A percentile compares a stretch with the other conserved stretches of the same genome.
Evolutionary conservation across 768 basidiomycete species (phyloP).

Genomic region (Amanita pallidorosea): DNA sequence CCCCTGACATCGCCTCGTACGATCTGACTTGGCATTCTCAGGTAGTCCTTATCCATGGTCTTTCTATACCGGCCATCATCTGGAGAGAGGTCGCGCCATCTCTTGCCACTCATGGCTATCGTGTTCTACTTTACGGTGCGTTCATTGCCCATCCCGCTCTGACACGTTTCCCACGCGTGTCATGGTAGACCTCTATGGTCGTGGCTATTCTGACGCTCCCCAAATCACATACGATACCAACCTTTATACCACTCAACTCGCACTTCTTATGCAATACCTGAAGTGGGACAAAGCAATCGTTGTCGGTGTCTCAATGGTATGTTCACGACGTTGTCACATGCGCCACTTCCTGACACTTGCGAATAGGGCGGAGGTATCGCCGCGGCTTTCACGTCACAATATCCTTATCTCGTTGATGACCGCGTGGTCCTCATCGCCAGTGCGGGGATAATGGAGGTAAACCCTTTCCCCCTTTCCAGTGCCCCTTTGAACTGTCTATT

Average conservation of each 20-base stretch:
- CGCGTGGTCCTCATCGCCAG: constrained; percentile 59
- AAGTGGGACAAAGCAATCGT: constrained; percentile 59
- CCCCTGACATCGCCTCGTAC: neutral
- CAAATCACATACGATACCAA: constrained; percentile 52
- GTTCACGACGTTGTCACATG: constrained; percentile 8
- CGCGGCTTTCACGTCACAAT: constrained; percentile 57
- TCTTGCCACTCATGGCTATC: constrained; percentile 53
- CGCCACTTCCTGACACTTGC: neutral
- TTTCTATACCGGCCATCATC: constrained; percentile 66
- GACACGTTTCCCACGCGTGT: neutral
- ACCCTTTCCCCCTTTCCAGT: constrained; percentile 1
- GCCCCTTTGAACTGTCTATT: neutral
- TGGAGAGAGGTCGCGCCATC: constrained; percentile 68
- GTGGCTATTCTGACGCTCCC: constrained; percentile 78
- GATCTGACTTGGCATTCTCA: constrained; percentile 16
- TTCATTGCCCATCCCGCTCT: neutral
- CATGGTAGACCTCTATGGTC: constrained; percentile 68
- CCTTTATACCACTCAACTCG: constrained; percentile 70
- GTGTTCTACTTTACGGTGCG: constrained; percentile 67
- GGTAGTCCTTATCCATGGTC: constrained; percentile 71
- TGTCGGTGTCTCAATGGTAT: constrained; percentile 69
- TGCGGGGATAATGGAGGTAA: constrained; percentile 59
- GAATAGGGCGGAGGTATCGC: constrained; percentile 64
- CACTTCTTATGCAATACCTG: constrained; percentile 70
- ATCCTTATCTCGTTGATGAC: constrained; percentile 59